Evolutionary conservation across 805 yeast species (phyloP).

Genomic region (Yamadazyma endophytica): DNA sequence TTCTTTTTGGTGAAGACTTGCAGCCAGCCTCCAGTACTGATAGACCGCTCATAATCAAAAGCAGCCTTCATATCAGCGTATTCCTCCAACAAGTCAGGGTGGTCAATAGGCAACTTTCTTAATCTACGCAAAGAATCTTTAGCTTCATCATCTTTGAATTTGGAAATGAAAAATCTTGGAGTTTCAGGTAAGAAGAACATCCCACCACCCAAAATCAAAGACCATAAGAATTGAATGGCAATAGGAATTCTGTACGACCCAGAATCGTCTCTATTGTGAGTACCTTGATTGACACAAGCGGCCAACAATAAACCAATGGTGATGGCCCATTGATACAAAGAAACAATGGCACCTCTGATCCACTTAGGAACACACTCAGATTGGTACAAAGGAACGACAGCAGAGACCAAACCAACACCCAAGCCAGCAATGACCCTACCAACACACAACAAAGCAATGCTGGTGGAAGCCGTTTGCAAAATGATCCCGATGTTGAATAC

Average conservation of each 20-base stretch:
- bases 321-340: slow-evolving; percentile 39
- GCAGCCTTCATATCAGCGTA: slow-evolving; percentile 72
- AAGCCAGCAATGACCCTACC: slow-evolving; percentile 42
- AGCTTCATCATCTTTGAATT: slow-evolving; percentile 22
- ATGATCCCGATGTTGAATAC: slow-evolving; percentile 35
- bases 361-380: slow-evolving; percentile 39
- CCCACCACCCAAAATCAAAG: slow-evolving; percentile 32
- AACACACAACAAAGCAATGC: slow-evolving; percentile 33
- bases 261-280: slow-evolving; percentile 28
- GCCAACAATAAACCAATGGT: slow-evolving; percentile 39
- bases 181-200: slow-evolving; percentile 34
- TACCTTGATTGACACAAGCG: slow-evolving; percentile 33
- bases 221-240: slow-evolving; percentile 37
- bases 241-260: slow-evolving; percentile 42
- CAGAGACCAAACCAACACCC: slow-evolving; percentile 42
- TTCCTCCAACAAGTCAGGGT: slow-evolving; percentile 68
- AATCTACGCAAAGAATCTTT: slow-evolving; percentile 27
- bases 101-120: slow-evolving; percentile 55
- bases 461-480: slow-evolving; percentile 34
- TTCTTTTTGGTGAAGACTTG: slow-evolving; percentile 62
- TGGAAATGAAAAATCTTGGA: slow-evolving; percentile 36
- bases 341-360: slow-evolving; percentile 42
- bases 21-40: slow-evolving; percentile 45
- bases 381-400: slow-evolving; percentile 37
- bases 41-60: slow-evolving; percentile 62